Conservation (phyloP, 331 rosid genomes). For the Stylosanthes scabra region DNA sequence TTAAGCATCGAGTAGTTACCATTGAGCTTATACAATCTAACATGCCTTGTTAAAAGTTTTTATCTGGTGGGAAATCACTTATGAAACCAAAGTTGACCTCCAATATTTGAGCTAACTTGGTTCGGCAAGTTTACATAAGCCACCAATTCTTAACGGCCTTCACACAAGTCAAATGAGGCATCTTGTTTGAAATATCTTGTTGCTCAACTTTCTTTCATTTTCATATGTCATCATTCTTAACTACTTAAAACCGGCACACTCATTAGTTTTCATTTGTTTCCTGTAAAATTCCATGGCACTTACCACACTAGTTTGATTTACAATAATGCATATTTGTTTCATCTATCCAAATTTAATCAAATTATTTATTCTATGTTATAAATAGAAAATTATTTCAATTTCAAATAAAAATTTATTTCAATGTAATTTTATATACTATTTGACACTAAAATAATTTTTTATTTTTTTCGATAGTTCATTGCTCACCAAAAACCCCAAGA, state of each 20-base stretch:
- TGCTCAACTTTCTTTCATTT: slow-evolving; percentile 37
- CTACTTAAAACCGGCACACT: slow-evolving; percentile 23
- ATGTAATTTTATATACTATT: too few relatives aligned
- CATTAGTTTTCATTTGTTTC: not conserved
- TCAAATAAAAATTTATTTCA: too few relatives aligned
- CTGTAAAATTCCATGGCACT: slow-evolving; percentile 2
- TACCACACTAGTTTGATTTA: not conserved
- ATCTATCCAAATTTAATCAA: too few relatives aligned
- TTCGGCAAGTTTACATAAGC: slow-evolving; percentile 27
- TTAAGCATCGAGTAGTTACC: not conserved
- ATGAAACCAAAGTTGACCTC: slow-evolving; percentile 28
- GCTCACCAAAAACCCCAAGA: too few relatives aligned
- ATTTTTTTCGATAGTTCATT: too few relatives aligned
- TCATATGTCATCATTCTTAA: slow-evolving; percentile 8
- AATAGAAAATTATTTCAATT: too few relatives aligned
- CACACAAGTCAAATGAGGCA: slow-evolving; percentile 30
- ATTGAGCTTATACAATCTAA: not conserved
- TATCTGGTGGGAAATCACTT: slow-evolving; percentile 19
- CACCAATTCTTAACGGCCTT: slow-evolving; percentile 46
- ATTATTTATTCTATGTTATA: too few relatives aligned
- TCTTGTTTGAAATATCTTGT: not conserved
- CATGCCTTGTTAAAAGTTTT: not conserved
- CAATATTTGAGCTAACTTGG: slow-evolving; percentile 31
- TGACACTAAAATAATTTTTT: too few relatives aligned
- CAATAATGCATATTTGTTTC: too few relatives aligned